Evolutionary conservation across 1,284 basidiomycete species (phyloP), one percentile per base, ranked within the genome.

Genomic region (Ustilago esculenta): DNA sequence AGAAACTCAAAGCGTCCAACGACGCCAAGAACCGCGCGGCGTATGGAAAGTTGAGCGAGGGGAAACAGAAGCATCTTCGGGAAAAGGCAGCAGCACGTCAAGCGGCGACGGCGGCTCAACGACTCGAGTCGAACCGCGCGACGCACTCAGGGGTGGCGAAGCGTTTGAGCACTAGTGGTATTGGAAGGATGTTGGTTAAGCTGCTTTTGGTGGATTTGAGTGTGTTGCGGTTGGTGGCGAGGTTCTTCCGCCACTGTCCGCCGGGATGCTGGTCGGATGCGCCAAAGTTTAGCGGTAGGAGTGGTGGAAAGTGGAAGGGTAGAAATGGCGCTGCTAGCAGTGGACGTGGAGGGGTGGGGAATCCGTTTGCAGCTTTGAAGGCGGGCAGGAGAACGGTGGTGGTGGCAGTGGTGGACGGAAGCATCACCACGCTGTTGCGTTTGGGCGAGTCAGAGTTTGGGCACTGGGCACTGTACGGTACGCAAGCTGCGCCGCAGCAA

Each of bases 371-470:
- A 2, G 56, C 73, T 0, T 84, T 98, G 63, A 92, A 94, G 75
- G 87, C 88, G 17, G 95, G 95, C 0, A 91, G 90, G 77, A 90
- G 92, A 74, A 90, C 86, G 9, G 85, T 95, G 43, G 86, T 98
- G 23, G 86, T 98, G 25, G 95, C 94, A 0, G 92, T 89, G 1
- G 93, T 95, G 4, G 94, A 97, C 82, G 87, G 89, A 7, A 92
- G 94, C 7, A 93, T 88, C 66, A 90, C 90, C 23, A 91, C 91
- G 57, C 92, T 97, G 85, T 89, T 94, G 81, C 85, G 92, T 37
- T 94, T 98, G 74, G 90, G 91, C 1, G 87, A 94, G 77, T 90
- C 91, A 0, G 89, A 87, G 11, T 98, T 98, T 82, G 88, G 87
- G 46, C 89, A 90, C 66, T 90, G 89, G 86, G 51, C 36, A 48